Base-by-base conservation (phyloP, 1,284 basidiomycete genomes). In the Phellinidium pouzarii region DNA sequence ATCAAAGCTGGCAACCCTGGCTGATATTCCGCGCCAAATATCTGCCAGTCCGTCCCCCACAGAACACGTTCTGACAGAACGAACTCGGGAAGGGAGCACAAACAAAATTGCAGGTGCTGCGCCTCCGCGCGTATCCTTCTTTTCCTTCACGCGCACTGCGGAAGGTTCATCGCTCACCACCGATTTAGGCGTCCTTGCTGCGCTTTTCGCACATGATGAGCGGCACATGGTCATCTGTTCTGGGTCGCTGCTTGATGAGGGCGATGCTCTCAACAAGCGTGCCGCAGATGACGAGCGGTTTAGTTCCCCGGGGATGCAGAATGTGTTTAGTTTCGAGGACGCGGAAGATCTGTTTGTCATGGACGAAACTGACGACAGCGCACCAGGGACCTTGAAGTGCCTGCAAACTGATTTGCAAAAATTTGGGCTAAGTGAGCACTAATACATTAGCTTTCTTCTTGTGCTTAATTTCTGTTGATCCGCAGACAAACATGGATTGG, bases 111-210 rank as follows among this genome's bases (percentile, higher is more conserved):
- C 17, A 60, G 9, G n/a, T 5, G 20, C n/a, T 6, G 19, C 23
- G 9, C 3, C 42, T 14, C 31, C 22, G 17, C 56, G 66, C 19
- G 73, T 82, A n/a, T 78, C 83, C 6, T 86, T 87, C 67, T 87
- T 86, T 65, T 84, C 77, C 57, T 83, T 87, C 64, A 87, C 84
- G n/a, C 74, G 82, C 55, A 85, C 84, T 14, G 66, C 74, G n/a
- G 84, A 87, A 67, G 82, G 83, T 4, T 82, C 82, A 25, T 85
- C 84, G 19, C 68, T 87, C 50, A 85, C 84, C 2, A 79, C 84
- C 1, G 80, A 83, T 46, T 78, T 79, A 4, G 69, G 74, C 43
- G 64, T 81, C 26, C 75, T 87, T 4, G 78, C 84, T 12, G 68
- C 77, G 23, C 67, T 87, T 5, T 87, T 87, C 63, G 80, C 82